Base-by-base conservation (phyloP, 805 yeast genomes). In the Komagataella mondaviorum region DNA sequence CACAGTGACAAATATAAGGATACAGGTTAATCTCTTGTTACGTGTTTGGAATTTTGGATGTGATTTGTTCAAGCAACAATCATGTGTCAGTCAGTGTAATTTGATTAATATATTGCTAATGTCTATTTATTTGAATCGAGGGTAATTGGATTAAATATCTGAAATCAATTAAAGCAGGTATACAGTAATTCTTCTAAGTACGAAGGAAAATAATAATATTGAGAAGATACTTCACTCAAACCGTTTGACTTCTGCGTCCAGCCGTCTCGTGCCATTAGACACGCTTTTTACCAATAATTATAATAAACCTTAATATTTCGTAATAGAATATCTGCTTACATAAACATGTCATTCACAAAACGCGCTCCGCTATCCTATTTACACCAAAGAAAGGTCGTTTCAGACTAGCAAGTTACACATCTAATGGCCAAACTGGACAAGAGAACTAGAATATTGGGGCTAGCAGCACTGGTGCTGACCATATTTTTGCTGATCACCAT, bases 381-480 rank as follows among this genome's bases (percentile, higher is more conserved):
- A 30, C 12, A 30, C 14, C 39, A 30, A 8, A 30, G 14, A 14
- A 12, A 30, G 14, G 39, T 44, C 18, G 16, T n/a, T 18, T 44
- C 23, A 45, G n/a, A 45, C 24, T 23, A 22, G 10, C 47, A 45
- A 12, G 6, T 23, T 16, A 45, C 22, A 45, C 47, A n/a, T 12
- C 47, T 16, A 14, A 45, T 45, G 47, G 22, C 47, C 8, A 43
- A 17, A 44, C 23, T 36, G 45, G 30, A 43, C 45, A 47, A 76
- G 57, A 71, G 69, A 56, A 68, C 65, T 43, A 62, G 76, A 54
- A 60, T 70, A 23, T 55, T 72, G n/a, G 69, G 68, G 6, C 59
- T 73, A 18, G 70, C 77, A 16, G 71, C 76, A 3, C 57, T 70
- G 44, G 59, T 69, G 5, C 56, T 74, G 18, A 59, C 71, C 3